Conservation (phyloP, 2,329 filamentous ascomycete genomes). For the Microdochium trichocladiopsis region DNA sequence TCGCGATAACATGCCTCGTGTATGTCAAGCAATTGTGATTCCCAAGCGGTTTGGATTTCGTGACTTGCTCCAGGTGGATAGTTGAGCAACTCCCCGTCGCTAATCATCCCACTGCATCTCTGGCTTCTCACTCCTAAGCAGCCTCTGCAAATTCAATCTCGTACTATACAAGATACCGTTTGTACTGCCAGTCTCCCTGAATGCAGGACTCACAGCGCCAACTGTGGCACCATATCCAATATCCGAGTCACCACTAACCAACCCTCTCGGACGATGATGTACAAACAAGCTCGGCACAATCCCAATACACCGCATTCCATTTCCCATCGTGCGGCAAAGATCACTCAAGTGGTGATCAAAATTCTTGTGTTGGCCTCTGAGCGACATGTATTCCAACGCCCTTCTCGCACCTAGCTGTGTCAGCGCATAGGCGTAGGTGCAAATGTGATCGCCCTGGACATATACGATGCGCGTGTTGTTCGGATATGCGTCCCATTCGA, state of each 20-base stretch:
- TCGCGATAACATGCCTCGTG: no score
- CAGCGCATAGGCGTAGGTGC: constrained; percentile 29
- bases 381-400: constrained; percentile 24
- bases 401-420: constrained; percentile 23
- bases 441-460: constrained; percentile 25
- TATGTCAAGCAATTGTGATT: no score
- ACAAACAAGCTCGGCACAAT: not conserved
- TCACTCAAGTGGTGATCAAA: not conserved
- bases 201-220: not conserved
- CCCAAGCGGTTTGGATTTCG: no score
- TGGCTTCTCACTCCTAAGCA: not conserved
- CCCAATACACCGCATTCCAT: not conserved
- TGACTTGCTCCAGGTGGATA: no score
- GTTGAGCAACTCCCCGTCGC: no score
- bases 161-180: not conserved
- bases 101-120: not conserved
- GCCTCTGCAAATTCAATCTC: not conserved
- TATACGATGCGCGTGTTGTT: not conserved
- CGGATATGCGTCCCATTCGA: not conserved
- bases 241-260: not conserved
- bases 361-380: constrained; percentile 6
- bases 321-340: not conserved
- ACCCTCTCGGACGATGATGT: not conserved
- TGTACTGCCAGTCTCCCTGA: not conserved
- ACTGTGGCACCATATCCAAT: not conserved